A percentile compares a stretch with the other conserved stretches of the same genome.
phyloP scores from a whole-genome alignment of 768 basidiomycete species.

The Phanerochaete sordida region DNA sequence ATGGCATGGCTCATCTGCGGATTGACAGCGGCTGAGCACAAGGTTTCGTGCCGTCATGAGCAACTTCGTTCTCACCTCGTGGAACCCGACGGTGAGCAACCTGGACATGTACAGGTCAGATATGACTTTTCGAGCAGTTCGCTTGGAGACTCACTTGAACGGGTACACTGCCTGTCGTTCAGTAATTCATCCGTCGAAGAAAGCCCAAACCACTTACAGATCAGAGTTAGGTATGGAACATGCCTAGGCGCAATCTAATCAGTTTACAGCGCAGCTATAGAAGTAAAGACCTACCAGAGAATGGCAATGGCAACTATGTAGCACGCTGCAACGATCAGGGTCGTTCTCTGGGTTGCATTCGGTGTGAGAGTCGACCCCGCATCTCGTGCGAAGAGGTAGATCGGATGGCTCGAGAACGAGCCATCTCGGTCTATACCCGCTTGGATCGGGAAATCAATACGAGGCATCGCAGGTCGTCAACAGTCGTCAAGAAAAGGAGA shows the following conservation, averaged over 20 bases:
- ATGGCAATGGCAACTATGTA: conserved; percentile 78
- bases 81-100: conserved; percentile 83
- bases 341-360: conserved; percentile 67
- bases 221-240: conserved; percentile 65
- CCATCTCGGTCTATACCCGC: conserved; percentile 10
- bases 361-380: conserved; percentile 44
- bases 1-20: conserved; percentile 83
- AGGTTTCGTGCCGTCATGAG: not conserved
- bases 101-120: conserved; percentile 31
- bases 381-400: conserved; percentile 24
- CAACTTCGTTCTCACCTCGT: conserved; percentile 52
- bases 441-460: not conserved
- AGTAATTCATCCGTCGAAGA: not conserved
- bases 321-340: conserved; percentile 74
- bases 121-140: not conserved
- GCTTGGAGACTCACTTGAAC: conserved; percentile 67
- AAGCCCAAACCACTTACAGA: conserved; percentile 51
- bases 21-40: not conserved
- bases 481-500: not conserved
- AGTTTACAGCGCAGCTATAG: not conserved
- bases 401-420: conserved; percentile 13
- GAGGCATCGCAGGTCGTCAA: conserved; percentile 11
- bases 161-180: conserved; percentile 62
- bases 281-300: conserved; percentile 54
- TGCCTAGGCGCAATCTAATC: conserved; percentile 47